phyloP scores from a whole-genome alignment of 2,329 filamentous ascomycete species.

The Lachnellula suecica region DNA sequence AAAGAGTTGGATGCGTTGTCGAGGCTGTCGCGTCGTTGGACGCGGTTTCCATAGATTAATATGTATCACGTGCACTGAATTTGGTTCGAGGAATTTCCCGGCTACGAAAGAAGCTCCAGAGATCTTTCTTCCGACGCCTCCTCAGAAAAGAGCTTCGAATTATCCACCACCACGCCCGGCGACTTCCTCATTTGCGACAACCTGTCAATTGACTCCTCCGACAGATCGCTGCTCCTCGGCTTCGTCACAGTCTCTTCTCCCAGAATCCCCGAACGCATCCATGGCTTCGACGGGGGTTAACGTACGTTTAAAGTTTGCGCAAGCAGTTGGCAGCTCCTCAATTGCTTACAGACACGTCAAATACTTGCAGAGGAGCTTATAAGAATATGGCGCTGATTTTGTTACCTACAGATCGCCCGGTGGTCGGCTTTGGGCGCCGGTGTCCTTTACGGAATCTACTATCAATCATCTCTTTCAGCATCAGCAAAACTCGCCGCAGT shows the following conservation, averaged over 20 bases:
- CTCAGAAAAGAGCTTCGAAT: conserved; percentile 24
- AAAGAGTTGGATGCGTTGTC: background rate
- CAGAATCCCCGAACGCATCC: conserved; percentile 9
- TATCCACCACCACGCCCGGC: conserved; percentile 19
- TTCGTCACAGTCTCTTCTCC: conserved; percentile 11
- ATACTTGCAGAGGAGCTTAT: background rate
- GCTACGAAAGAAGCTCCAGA: conserved; percentile 7
- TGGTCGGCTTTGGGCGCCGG: conserved; percentile 92
- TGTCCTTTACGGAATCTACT: conserved; percentile 92
- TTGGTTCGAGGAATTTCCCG: conserved; percentile 4
- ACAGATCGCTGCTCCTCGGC: conserved; percentile 12
- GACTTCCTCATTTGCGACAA: conserved; percentile 20
- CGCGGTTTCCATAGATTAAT: no score
- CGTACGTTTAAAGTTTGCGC: conserved; percentile 40
- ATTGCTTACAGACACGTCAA: conserved; percentile 1
- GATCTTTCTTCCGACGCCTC: conserved; percentile 19
- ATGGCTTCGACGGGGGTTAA: conserved; percentile 50
- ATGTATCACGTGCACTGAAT: background rate
- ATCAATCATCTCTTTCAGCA: conserved; percentile 79
- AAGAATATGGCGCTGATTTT: no score
- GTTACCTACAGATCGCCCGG: conserved; percentile 75
- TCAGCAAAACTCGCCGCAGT: conserved; percentile 68
- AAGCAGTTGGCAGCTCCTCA: background rate
- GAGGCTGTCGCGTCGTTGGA: background rate
- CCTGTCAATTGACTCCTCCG: conserved; percentile 28